These are phyloP conservation scores for Citrullus colocynthis DNA, from an alignment of 306 rosid species.

Conservation along the genomic window DNA sequence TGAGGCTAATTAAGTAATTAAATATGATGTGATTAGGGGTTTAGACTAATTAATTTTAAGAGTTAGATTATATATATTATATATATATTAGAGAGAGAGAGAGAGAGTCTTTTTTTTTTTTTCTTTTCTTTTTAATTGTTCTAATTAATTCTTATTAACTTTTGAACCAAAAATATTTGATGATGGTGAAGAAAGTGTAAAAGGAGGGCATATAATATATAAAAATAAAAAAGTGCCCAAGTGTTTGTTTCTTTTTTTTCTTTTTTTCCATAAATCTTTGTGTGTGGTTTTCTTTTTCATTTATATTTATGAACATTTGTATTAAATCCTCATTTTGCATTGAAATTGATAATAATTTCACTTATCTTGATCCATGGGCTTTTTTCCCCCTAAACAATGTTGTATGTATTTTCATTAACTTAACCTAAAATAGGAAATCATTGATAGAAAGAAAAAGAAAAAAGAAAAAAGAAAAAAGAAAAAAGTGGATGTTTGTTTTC, in stretches of 20 bases:
- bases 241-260: not conserved
- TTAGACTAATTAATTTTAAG: constrained; percentile 21
- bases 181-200: not conserved
- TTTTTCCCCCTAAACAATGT: not conserved
- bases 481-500: not conserved
- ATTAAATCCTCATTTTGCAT: not conserved
- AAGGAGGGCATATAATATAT: not conserved
- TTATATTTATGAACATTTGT: not conserved
- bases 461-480: not conserved
- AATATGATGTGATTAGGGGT: constrained; percentile 13
- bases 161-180: constrained; percentile 1
- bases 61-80: not conserved
- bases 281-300: not conserved
- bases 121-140: not conserved
- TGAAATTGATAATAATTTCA: not conserved
- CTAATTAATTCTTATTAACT: constrained; percentile 6
- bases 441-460: not conserved
- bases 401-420: not conserved
- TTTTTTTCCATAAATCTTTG: not conserved
- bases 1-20: constrained; percentile 18
- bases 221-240: constrained; percentile 4
- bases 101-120: not conserved
- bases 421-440: not conserved
- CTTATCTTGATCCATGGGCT: not conserved
- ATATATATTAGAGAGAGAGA: not conserved